Evolutionary conservation across 2,329 filamentous ascomycete species (phyloP), one percentile per base, ranked within the genome.

Genomic region (Hansfordia pulvinata): DNA sequence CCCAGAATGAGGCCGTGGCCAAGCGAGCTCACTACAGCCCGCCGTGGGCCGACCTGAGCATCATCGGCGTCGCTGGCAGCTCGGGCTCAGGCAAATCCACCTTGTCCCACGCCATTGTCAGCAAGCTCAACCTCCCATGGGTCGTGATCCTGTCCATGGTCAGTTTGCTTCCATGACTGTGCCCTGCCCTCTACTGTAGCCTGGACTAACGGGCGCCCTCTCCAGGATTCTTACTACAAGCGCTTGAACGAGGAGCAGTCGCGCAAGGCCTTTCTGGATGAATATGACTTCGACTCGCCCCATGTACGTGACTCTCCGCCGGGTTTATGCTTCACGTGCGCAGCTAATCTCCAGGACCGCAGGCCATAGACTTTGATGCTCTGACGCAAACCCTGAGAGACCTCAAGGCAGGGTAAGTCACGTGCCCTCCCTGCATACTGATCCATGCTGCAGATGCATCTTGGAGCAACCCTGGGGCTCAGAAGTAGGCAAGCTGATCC

Each of bases 131-230:
- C 54, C 60, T 98, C 36, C 90, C 90, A 30, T 98, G 90, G 88
- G 90, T 98, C 34, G 86, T 94, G 26, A 94, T 98, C 53, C 56
- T 98, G 42, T 93, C 86, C 21, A 96, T 98, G 78, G 84, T 88
- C 65, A 46, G 59, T 46, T 31, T 28, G 11, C 15, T 20, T 25
- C 31, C 28, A 33, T n/a, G n/a, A n/a, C n/a, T n/a, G n/a, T n/a
- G n/a, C n/a, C n/a, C n/a, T n/a, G n/a, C n/a, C n/a, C n/a, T n/a
- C n/a, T n/a, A 33, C 34, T 25, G 25, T 34, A 32, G 23, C 30
- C 28, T 18, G 19, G 14, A 29, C 34, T 27, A 21, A 19, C 5
- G 4, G 10, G 5, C 17, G 42, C 37, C 27, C 20, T 29, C 26
- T 28, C 22, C 37, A 93, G 84, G 90, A 98, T 54, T 94, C 88